Base-by-base conservation (phyloP, 73 alveolate species). In the Paramecium octaurelia region DNA sequence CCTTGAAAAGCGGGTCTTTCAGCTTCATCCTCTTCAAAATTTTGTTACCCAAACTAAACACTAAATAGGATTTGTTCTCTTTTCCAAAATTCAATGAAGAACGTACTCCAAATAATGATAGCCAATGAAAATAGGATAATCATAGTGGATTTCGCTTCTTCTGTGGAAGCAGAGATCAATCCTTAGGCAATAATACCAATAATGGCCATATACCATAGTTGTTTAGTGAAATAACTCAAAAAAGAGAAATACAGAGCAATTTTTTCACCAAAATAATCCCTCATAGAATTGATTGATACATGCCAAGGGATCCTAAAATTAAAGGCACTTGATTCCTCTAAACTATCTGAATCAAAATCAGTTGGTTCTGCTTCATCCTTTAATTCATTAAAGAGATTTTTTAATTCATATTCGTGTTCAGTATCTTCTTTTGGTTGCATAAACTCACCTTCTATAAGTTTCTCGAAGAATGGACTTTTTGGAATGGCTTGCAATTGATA, bases 241-340 rank as follows among this genome's bases (percentile, higher is more conserved):
- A 87, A 87, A 18, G 54, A 59, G 43, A 87, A 87, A 87, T 87
- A 87, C 4, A 87, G 31, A n/a, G 93, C 93, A 9, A 87, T 42
- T 38, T 87, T 87, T 40, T 87, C 93, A n/a, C 93, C 93, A 87
- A 87, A 87, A 38, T 87, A 87, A 87, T 87, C 93, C 40, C 93
- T 87, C 58, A 87, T 18, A 42, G 88, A 35, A 60, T 40, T 58
- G n/a, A 87, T 60, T 38, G 69, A 35, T 18, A 87, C 38, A 27
- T 35, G 73, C 93, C 93, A 87, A 24, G 93, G 93, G 6, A 27
- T 60, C 69, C 73, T 87, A 20, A 42, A 64, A 42, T 87, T 64
- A 40, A 87, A 87, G 1, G 54, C 77, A 36, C 58, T 60, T 54
- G 69, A 85, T 60, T 58, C 16, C 2, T 54, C 93, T 12, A 87